Conservation (phyloP, 176 grass and related monocot genomes). For the Melocanna baccifera region DNA sequence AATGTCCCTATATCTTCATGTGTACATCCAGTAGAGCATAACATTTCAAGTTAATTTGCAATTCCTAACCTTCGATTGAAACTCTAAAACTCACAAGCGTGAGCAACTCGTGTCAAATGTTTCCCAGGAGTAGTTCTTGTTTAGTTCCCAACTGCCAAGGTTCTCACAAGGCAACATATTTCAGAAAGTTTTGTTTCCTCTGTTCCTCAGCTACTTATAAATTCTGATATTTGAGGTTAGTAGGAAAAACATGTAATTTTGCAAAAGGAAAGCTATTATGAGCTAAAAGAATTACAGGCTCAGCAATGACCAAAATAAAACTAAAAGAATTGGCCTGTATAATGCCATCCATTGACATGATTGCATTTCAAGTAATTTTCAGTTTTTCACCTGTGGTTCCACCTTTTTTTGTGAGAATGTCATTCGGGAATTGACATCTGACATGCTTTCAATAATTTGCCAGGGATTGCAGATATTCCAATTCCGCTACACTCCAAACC, state of each 20-base stretch:
- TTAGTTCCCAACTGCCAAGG: neutral
- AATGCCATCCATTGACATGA: neutral
- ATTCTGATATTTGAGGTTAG: neutral
- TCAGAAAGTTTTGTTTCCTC: neutral
- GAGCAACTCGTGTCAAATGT: neutral
- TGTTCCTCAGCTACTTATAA: neutral
- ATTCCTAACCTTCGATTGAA: neutral
- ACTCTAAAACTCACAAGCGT: neutral
- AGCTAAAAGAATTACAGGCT: neutral
- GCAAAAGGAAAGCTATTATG: neutral
- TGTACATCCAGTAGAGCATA: neutral
- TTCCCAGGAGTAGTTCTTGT: neutral
- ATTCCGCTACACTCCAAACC: neutral
- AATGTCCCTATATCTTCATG: neutral
- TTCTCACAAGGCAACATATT: neutral
- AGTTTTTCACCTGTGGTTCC: neutral
- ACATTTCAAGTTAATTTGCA: neutral
- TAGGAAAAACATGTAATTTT: constrained; percentile 8
- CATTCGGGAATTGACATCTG: neutral
- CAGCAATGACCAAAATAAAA: neutral
- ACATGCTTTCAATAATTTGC: neutral
- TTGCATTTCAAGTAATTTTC: neutral
- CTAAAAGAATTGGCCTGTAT: neutral
- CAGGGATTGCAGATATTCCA: neutral
- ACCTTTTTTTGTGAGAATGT: neutral